Evolutionary conservation across 495 filamentous ascomycete genomes (phyloP).

Genomic region (Xylaria bambusicola): DNA sequence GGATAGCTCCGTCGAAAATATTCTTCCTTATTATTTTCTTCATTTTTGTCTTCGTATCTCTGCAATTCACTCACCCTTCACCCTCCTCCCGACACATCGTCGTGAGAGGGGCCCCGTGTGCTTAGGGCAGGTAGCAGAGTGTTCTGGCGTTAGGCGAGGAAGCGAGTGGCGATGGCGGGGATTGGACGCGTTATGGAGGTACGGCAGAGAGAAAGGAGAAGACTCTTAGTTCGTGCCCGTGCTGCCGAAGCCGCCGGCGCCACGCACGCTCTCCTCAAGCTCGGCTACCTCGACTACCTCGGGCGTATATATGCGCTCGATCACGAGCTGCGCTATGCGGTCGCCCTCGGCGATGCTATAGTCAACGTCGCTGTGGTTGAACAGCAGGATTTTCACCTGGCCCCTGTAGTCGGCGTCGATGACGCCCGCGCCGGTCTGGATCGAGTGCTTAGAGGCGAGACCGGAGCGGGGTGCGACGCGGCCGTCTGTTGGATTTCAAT

Average conservation of each 20-base stretch:
- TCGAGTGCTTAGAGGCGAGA: slow-evolving; percentile 89
- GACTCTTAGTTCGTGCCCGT: slow-evolving; percentile 62
- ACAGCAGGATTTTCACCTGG: slow-evolving; percentile 88
- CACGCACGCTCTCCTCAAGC: slow-evolving; percentile 86
- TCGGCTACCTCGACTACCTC: slow-evolving; percentile 84
- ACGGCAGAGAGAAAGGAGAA: too few species aligned
- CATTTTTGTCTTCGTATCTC: too few species aligned
- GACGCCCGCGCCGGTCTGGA: slow-evolving; percentile 91
- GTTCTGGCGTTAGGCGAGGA: too few species aligned
- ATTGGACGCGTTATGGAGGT: too few species aligned
- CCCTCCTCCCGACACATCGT: too few species aligned
- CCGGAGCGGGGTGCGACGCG: slow-evolving; percentile 90
- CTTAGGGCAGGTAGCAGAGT: not conserved
- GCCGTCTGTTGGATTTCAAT: slow-evolving; percentile 52
- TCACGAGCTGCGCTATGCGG: slow-evolving; percentile 86
- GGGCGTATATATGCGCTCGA: slow-evolving; percentile 92
- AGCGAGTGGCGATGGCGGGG: not conserved
- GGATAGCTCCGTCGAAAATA: too few species aligned
- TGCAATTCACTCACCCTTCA: too few species aligned
- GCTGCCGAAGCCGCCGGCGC: slow-evolving; percentile 91
- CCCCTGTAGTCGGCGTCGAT: slow-evolving; percentile 98
- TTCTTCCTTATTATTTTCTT: too few species aligned
- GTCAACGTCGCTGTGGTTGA: slow-evolving; percentile 84
- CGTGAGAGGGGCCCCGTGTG: too few species aligned
- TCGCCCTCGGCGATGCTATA: slow-evolving; percentile 84